These are phyloP conservation scores for Stemphylium lycopersici DNA, from an alignment of 2,329 filamentous ascomycete species.

Conservation along the genomic window DNA sequence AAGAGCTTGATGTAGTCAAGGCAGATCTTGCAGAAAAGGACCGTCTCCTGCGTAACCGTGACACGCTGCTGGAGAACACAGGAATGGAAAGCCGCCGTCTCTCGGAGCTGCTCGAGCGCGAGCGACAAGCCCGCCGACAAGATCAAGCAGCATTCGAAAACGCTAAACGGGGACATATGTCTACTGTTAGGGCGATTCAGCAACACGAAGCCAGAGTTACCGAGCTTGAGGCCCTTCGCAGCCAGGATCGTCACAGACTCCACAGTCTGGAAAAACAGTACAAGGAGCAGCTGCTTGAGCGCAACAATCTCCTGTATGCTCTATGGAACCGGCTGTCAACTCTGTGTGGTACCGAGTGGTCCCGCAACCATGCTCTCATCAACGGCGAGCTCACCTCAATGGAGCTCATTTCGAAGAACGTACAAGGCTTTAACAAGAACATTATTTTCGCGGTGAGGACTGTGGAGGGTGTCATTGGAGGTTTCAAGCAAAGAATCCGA, in stretches of 20 bases:
- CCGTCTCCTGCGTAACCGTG: slow-evolving; percentile 84
- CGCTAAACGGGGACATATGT: slow-evolving; percentile 84
- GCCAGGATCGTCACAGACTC: slow-evolving; percentile 78
- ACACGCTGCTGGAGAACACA: slow-evolving; percentile 84
- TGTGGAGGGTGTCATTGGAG: slow-evolving; percentile 78
- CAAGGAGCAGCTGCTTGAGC: slow-evolving; percentile 85
- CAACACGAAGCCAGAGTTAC: slow-evolving; percentile 83
- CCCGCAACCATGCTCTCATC: slow-evolving; percentile 85
- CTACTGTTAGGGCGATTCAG: slow-evolving; percentile 82
- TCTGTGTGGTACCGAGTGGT: slow-evolving; percentile 90
- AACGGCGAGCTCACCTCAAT: slow-evolving; percentile 85
- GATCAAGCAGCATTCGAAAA: slow-evolving; percentile 89
- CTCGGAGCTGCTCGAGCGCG: slow-evolving; percentile 87
- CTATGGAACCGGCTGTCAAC: slow-evolving; percentile 88
- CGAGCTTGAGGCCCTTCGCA: slow-evolving; percentile 82
- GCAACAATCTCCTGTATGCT: slow-evolving; percentile 85
- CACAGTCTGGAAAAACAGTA: slow-evolving; percentile 77
- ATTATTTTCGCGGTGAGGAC: slow-evolving; percentile 84
- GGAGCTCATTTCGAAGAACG: slow-evolving; percentile 82
- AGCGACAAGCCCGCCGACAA: slow-evolving; percentile 81
- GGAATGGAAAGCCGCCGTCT: slow-evolving; percentile 85
- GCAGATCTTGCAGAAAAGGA: slow-evolving; percentile 87
- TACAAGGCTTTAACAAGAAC: slow-evolving; percentile 89
- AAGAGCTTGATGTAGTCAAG: slow-evolving; percentile 80
- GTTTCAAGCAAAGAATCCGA: slow-evolving; percentile 81